Base-by-base conservation (phyloP, 2,329 filamentous ascomycete genomes). In the Cladophialophora chaetospira region DNA sequence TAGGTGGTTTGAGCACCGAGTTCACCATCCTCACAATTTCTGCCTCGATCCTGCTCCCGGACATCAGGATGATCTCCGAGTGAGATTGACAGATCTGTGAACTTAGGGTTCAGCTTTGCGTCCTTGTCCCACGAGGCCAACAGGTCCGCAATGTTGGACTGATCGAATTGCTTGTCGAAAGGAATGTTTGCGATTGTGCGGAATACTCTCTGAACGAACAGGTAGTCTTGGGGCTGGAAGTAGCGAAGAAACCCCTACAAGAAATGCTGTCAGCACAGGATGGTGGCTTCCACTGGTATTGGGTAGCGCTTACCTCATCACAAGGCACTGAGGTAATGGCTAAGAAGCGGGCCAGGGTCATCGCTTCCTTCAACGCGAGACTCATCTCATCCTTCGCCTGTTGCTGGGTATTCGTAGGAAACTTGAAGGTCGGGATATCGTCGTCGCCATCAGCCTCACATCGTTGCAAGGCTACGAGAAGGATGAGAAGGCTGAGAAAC, bases 191-290 rank as follows among this genome's bases (percentile, higher is more conserved):
- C 53, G 19, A 56, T 28, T 3, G 53, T 56, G 29, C 45, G 31
- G 53, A 56, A 56, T 1, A 56, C 38, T 23, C 48, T 38, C 31
- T 47, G 46, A n/a, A 56, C 53, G 36, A 51, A 56, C n/a, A 42
- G 13, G 11, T 19, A 17, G 19, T 56, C 46, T 10, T 42, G n/a
- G 10, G 33, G 23, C 19, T 43, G 25, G 38, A 56, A 56, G 28
- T 56, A 56, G 21, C 53, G 45, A 5, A 43, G 33, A 17, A 50
- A 56, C 10, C 15, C 33, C 53, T 56, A 13, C 11, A 25, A 4
- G n/a, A 19, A 40, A 9, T 21, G 36, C 13, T 40, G 36, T 40
- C 17, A 40, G 23, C 36, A 21, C 36, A 40, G 15, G 17, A 15
- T 19, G 17, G 15, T 10, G 15, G 9, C 4, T 8, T 38, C 35